Evolutionary conservation across 2,329 filamentous ascomycete genomes (phyloP), one percentile per base, ranked within the genome.

Genomic region (Monosporascus sp.): DNA sequence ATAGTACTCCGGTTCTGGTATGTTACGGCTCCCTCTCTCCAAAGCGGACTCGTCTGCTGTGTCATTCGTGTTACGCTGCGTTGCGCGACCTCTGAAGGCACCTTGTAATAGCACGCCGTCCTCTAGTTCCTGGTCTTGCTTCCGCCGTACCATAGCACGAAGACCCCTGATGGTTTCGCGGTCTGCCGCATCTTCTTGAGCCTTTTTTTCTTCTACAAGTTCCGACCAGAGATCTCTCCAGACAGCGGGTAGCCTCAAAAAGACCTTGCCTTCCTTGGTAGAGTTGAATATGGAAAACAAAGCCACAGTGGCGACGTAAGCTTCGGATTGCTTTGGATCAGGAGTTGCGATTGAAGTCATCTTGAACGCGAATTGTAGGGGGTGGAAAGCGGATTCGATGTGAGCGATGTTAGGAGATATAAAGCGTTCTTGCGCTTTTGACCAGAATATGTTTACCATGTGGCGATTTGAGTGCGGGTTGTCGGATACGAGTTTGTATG

Each of bases 181-280:
- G 64, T 97, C 91, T 34, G 77, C 72, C 24, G 84, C 76, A 65
- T 96, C 89, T 5, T 83, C 72, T 50, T 87, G 78, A 44, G 80
- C 81, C 67, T 90, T 93, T 62, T 85, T 88, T 20, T 79, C 72
- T 49, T 85, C 83, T 0, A 84, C 77, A 54, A 96, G 81, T 65
- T 97, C 91, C 9, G 81, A 79, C 85, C 92, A 97, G 1, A 97
- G 74, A 59, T 96, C 89, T 66, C 89, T 85, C 88, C 90, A 99
- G 2, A 82, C 78, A 0, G 86, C 77, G 4, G 92, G 90, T 17
- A 99, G 75, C 49, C 89, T 82, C 57, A 96, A 68, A 54, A 86
- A 87, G 2, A 90, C 82, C 67, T 95, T 97, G 57, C 95, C 90
- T 64, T 97, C 93, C 61, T 90, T 94, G 0, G 82, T 72, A 17